phyloP scores from a whole-genome alignment of 2,329 filamentous ascomycete genomes.

The Stagonosporopsis vannaccii region DNA sequence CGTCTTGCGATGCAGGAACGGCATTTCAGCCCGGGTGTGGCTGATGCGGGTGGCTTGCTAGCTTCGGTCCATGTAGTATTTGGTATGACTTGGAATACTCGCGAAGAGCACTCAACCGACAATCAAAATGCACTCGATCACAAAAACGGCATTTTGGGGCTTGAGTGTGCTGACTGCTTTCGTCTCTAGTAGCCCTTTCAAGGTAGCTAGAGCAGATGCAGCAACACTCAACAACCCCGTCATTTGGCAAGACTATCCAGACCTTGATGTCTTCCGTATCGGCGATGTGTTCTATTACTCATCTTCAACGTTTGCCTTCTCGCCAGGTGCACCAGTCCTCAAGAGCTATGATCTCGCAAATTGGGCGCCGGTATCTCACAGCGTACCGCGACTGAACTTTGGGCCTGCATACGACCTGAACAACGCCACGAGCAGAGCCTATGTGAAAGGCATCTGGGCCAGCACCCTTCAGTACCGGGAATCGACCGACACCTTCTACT shows the following conservation, averaged over 20 bases:
- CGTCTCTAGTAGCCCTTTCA: background rate
- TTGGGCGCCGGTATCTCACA: slow-evolving; percentile 55
- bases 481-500: slow-evolving; percentile 61
- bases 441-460: slow-evolving; percentile 65
- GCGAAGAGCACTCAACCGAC: background rate
- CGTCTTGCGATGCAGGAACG: slow-evolving; percentile 1
- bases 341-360: slow-evolving; percentile 63
- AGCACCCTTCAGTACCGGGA: slow-evolving; percentile 61
- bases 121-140: background rate
- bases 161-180: background rate
- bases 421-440: slow-evolving; percentile 52
- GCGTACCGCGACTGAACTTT: slow-evolving; percentile 49
- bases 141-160: background rate
- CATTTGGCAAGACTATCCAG: slow-evolving; percentile 64
- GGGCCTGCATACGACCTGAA: slow-evolving; percentile 58
- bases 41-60: background rate
- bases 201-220: slow-evolving; percentile 13
- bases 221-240: slow-evolving; percentile 58
- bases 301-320: slow-evolving; percentile 65
- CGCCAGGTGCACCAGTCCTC: slow-evolving; percentile 64
- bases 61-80: background rate
- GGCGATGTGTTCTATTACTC: slow-evolving; percentile 62
- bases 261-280: slow-evolving; percentile 62
- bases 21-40: background rate
- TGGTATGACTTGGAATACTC: background rate